Conservation (phyloP, 345 rosid genomes). For the Ricinus communis region DNA sequence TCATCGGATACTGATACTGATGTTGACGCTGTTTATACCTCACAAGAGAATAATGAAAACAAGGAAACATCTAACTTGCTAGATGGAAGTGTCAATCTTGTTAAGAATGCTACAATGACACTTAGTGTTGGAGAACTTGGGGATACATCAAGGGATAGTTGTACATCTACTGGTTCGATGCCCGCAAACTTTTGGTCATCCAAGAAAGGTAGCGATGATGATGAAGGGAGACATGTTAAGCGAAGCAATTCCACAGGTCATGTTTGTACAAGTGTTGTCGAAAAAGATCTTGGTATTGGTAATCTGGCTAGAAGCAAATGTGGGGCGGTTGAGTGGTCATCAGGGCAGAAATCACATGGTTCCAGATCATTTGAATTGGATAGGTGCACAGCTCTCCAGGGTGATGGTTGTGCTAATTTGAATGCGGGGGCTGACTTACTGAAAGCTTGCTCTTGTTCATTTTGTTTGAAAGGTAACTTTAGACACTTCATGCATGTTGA, state of each 20-base stretch:
- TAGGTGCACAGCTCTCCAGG: slow-evolving; percentile 46
- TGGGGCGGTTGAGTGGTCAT: slow-evolving; percentile 40
- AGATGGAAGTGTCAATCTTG: slow-evolving; percentile 12
- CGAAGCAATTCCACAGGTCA: slow-evolving; percentile 22
- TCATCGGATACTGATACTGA: slow-evolving; percentile 13
- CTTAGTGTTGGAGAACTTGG: slow-evolving; percentile 29
- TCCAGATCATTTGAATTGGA: slow-evolving; percentile 50
- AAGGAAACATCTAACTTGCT: slow-evolving; percentile 30
- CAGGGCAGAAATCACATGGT: slow-evolving; percentile 41
- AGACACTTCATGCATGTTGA: background rate
- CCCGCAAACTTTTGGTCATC: slow-evolving; percentile 27
- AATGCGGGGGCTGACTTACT: slow-evolving; percentile 44
- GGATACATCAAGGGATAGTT: slow-evolving; percentile 32
- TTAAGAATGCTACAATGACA: slow-evolving; percentile 22
- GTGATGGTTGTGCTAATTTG: slow-evolving; percentile 34
- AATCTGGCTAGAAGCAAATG: slow-evolving; percentile 25
- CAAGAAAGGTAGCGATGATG: slow-evolving; percentile 30
- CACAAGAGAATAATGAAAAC: slow-evolving; percentile 25
- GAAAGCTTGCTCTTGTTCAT: slow-evolving; percentile 70
- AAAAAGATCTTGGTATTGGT: slow-evolving; percentile 33
- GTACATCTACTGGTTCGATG: slow-evolving; percentile 34
- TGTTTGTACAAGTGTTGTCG: slow-evolving; percentile 26
- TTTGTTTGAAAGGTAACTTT: slow-evolving; percentile 74
- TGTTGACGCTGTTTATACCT: background rate
- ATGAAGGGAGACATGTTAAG: slow-evolving; percentile 22